Percentiles rank a stretch among this genome's conserved stretches.
Evolutionary conservation across 345 rosid genomes (phyloP).

Genomic region (Citrus mangshanensis): DNA sequence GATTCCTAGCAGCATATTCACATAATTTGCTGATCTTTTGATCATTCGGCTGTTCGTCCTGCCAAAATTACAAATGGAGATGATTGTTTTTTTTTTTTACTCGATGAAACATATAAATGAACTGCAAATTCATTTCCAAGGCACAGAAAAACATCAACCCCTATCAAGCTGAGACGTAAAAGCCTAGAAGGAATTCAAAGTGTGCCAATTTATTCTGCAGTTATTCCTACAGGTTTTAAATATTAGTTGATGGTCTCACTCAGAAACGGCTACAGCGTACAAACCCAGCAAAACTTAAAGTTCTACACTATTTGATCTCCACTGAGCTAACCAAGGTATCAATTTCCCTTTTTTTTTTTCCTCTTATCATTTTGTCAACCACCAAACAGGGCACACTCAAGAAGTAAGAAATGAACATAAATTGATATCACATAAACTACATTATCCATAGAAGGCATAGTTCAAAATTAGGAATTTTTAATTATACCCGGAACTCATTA

Average conservation of each 20-base stretch:
- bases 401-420: background rate
- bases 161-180: background rate
- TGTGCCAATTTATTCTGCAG: background rate
- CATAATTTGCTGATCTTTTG: conserved; percentile 18
- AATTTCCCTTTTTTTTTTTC: background rate
- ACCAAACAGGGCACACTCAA: background rate
- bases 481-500: background rate
- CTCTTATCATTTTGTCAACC: background rate
- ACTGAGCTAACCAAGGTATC: conserved; percentile 1
- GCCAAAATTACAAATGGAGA: background rate
- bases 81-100: background rate
- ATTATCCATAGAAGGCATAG: background rate
- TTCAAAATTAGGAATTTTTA: background rate
- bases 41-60: too few species aligned
- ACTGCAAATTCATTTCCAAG: background rate
- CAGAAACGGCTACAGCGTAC: background rate
- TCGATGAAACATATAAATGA: background rate
- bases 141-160: background rate
- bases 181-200: background rate
- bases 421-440: background rate
- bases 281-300: background rate
- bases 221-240: background rate
- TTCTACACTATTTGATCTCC: background rate
- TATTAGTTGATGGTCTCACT: background rate
- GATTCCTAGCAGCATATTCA: conserved; percentile 68